A percentile compares a stretch with the other conserved stretches of the same genome.
Conservation (phyloP, 2,329 filamentous ascomycete species). For the Sporothrix variecibatus region DNA sequence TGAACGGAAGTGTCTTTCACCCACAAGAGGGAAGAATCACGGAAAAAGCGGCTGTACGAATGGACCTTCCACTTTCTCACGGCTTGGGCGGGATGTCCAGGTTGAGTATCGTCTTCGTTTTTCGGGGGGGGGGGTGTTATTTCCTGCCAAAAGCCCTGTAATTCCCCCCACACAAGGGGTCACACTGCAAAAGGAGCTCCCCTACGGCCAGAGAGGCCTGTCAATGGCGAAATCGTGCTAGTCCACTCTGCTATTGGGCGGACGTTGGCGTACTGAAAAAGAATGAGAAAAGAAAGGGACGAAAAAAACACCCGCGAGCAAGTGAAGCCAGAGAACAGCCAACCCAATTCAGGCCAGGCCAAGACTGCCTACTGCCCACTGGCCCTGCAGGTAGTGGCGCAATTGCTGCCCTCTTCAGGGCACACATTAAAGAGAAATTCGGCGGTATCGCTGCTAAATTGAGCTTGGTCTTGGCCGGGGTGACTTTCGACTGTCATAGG, state of each 20-base stretch:
- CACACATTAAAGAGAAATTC: neutral
- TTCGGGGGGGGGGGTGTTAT: no score
- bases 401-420: neutral
- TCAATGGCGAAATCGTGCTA: conserved; percentile 14
- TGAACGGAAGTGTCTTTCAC: neutral
- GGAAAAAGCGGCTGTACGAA: neutral
- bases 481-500: neutral
- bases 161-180: neutral
- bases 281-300: neutral
- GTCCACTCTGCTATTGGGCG: neutral
- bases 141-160: neutral
- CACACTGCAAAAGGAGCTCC: neutral
- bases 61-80: neutral
- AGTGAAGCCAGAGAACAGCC: neutral
- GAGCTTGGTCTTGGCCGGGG: neutral
- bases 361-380: neutral
- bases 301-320: neutral
- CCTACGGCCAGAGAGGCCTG: neutral
- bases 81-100: neutral
- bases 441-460: conserved; percentile 7
- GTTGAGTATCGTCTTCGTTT: neutral
- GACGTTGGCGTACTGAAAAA: neutral
- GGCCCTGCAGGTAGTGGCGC: neutral
- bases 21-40: neutral
- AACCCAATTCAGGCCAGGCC: neutral